A percentile compares a stretch with the other conserved stretches of the same genome.
These are phyloP conservation scores for Isatis lusitanica DNA, from an alignment of 441 rosid species.

Conservation along the genomic window DNA sequence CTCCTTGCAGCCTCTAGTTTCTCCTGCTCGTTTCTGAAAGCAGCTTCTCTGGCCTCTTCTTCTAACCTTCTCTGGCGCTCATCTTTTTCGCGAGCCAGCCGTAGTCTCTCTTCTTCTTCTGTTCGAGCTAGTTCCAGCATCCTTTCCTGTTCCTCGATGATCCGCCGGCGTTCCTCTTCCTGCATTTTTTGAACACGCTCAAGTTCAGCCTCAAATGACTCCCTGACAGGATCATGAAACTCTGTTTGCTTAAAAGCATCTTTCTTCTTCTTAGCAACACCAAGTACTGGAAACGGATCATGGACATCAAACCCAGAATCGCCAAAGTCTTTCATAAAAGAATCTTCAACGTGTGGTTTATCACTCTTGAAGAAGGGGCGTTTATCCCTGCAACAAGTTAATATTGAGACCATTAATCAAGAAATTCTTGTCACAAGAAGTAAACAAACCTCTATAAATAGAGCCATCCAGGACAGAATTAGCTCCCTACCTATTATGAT, in stretches of 20 bases:
- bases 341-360: constrained; percentile 68
- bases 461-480: constrained; percentile 42
- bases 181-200: constrained; percentile 96
- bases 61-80: constrained; percentile 71
- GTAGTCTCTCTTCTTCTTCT: constrained; percentile 86
- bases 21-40: constrained; percentile 90
- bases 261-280: constrained; percentile 82
- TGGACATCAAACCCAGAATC: constrained; percentile 60
- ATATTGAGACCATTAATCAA: constrained; percentile 50
- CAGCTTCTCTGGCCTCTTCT: constrained; percentile 88
- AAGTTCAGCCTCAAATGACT: constrained; percentile 98
- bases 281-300: constrained; percentile 72
- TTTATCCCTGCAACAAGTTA: constrained; percentile 62
- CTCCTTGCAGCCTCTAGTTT: constrained; percentile 60
- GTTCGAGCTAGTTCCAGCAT: constrained; percentile 76
- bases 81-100: constrained; percentile 74
- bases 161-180: constrained; percentile 78
- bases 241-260: constrained; percentile 67
- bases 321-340: constrained; percentile 63
- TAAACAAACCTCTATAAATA: constrained; percentile 47
- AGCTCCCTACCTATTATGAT: constrained; percentile 49
- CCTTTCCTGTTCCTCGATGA: constrained; percentile 82
- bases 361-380: constrained; percentile 58
- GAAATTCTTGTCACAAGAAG: constrained; percentile 48
- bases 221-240: constrained; percentile 93